Evolutionary conservation across 2,329 filamentous ascomycete genomes (phyloP), one percentile per base, ranked within the genome.

Genomic region (Hymenoscyphus linearis): DNA sequence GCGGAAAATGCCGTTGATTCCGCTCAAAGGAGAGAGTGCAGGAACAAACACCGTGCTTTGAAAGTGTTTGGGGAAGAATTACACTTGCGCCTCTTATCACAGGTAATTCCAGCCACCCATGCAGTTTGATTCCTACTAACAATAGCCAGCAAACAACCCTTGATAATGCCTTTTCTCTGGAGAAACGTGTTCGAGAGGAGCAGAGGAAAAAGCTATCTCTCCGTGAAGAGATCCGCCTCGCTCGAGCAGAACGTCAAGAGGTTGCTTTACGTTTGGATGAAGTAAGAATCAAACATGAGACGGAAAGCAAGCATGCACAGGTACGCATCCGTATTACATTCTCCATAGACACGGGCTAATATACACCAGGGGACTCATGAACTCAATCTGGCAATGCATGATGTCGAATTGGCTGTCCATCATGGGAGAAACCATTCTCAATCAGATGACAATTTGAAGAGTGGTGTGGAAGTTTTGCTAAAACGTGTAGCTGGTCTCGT

Each of bases 221-320:
- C 18, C 80, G 85, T 52, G 80, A 85, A 13, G 82, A 86, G 35
- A 84, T 88, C n/a, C 69, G 87, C 31, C 78, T 78, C 1, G 77
- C 87, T 60, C 79, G 82, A 53, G 76, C 77, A 25, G 85, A 88
- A 73, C 77, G 84, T 58, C 84, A 87, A 67, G 80, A 87, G 65
- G 80, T 88, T 7, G 83, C 81, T 4, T 72, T 88, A 18, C 80
- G 79, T 50, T 86, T 85, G 78, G 85, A 88, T 64, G 82, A 83
- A 7, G 76, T 87, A n/a, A 77, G 85, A 52, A 79, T 79, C 37
- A 81, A 79, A 66, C 84, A 88, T 60, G 84, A 87, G 63, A 77
- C 74, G 2, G 80, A 83, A 31, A 81, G 76, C 57, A 78, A 78
- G 63, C 76, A 80, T 60, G 77, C 80, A 59, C 74, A 81, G 72